These are phyloP conservation scores for Citeromyces siamensis DNA, from an alignment of 1,139 yeast genomes.

Conservation along the genomic window DNA sequence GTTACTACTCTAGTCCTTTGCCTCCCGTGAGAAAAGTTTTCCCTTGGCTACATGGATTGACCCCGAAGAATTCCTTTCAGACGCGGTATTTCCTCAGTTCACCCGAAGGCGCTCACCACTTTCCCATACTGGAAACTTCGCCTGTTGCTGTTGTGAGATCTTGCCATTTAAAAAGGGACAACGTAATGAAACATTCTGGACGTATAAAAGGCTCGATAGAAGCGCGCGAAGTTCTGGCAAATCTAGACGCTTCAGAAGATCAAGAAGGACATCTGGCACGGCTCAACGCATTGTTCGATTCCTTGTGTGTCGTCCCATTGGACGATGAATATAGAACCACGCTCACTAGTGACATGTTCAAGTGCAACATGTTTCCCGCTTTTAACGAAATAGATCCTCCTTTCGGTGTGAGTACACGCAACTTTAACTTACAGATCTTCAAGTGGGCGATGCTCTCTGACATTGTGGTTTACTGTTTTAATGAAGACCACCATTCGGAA, in stretches of 20 bases:
- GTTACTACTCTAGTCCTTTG: constrained; percentile 37
- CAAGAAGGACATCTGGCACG: background rate
- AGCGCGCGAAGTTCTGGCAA: constrained; percentile 44
- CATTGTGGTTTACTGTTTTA: constrained; percentile 49
- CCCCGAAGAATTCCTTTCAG: constrained; percentile 38
- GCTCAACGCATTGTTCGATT: constrained; percentile 8
- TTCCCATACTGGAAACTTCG: constrained; percentile 5
- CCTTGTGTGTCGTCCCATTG: constrained; percentile 11
- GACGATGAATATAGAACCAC: constrained; percentile 11
- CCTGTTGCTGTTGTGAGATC: constrained; percentile 3
- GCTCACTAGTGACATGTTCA: constrained; percentile 30
- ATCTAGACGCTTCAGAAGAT: constrained; percentile 14
- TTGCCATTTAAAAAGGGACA: constrained; percentile 12
- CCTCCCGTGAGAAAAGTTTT: constrained; percentile 64
- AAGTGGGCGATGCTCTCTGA: constrained; percentile 61
- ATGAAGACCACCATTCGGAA: constrained; percentile 18
- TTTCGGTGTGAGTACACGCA: constrained; percentile 57
- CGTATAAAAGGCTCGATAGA: constrained; percentile 52
- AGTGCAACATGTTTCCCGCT: constrained; percentile 32
- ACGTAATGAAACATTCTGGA: constrained; percentile 30
- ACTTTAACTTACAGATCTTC: constrained; percentile 67
- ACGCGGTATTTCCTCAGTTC: constrained; percentile 15
- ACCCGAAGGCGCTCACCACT: constrained; percentile 4
- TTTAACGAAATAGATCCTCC: constrained; percentile 52
- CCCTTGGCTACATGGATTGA: constrained; percentile 86